Base-by-base conservation (phyloP, 495 filamentous ascomycete species). In the Endocarpon pusillum region DNA sequence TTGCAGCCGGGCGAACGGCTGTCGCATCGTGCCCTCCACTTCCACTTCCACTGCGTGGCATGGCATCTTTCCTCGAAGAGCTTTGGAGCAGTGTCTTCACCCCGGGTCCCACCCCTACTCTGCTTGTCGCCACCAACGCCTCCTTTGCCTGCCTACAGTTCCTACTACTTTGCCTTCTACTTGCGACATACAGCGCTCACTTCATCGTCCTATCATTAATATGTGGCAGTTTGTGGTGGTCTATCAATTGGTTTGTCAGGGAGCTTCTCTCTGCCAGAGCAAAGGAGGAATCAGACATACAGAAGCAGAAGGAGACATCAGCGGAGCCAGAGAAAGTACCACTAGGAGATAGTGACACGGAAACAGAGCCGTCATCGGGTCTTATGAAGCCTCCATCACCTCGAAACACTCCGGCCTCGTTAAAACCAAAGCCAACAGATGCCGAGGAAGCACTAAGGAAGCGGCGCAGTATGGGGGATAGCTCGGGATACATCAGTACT, bases 21-120 rank as follows among this genome's bases (percentile, higher is more conserved):
- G 8, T 12, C 23, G 12, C 8, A 25, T 22, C 25, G 10, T 40
- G 38, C 19, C 36, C 23, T 32, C 36, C 23, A 38, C 34, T 37
- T 29, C 19, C 21, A 35, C 21, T 34, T 21, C 18, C 11, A 39
- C 25, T 28, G 15, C 20, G n/a, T 24, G 17, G 25, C 53, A 94
- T 96, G 86, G 68, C 75, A 12, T 63, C 70, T 43, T 96, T 97
- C 54, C 39, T 92, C 36, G 63, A 69, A 37, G 70, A 83, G 35
- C 76, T 97, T 37, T 91, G 83, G 77, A 67, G 71, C 44, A 93
- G 84, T 46, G 71, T 97, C 65, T 92, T 94, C 62, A 83, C 78
- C 1, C 79, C 86, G 0, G 86, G 86, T 38, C 70, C 89, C 31
- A 97, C 86, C 0, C 80, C 74, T 1, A 80, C 81, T 17, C 75